Conservation (phyloP, 257 asterid genomes). For the Mitragyna speciosa region DNA sequence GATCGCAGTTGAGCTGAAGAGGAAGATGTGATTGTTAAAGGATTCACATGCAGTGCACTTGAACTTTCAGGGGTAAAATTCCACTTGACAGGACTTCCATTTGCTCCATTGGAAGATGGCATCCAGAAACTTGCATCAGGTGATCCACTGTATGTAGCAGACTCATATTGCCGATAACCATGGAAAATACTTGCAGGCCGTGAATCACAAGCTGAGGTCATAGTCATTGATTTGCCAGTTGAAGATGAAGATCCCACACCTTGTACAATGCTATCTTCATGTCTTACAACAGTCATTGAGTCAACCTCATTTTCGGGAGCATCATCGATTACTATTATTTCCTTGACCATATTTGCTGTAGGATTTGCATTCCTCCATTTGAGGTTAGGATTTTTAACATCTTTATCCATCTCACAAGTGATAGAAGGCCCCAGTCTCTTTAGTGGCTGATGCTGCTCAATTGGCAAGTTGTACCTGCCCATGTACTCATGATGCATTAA, state of each 20-base stretch:
- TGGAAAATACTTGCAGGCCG: constrained; percentile 31
- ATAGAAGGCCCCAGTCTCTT: constrained; percentile 21
- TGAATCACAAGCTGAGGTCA: constrained; percentile 30
- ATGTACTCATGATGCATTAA: constrained; percentile 27
- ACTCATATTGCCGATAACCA: constrained; percentile 29
- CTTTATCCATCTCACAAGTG: constrained; percentile 29
- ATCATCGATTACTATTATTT: constrained; percentile 50
- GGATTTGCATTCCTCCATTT: constrained; percentile 23
- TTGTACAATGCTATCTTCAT: constrained; percentile 18
- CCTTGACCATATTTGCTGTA: constrained; percentile 32
- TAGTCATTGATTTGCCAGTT: constrained; percentile 20
- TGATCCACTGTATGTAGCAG: constrained; percentile 37
- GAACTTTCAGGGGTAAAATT: constrained; percentile 30
- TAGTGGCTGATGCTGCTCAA: constrained; percentile 29
- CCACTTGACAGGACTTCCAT: constrained; percentile 40
- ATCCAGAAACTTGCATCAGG: constrained; percentile 32
- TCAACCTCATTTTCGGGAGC: constrained; percentile 35
- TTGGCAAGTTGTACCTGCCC: constrained; percentile 29
- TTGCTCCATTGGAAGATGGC: constrained; percentile 30
- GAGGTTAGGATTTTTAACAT: constrained; percentile 19
- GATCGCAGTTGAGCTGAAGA: constrained; percentile 29
- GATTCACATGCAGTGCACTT: constrained; percentile 14
- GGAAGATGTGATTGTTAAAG: constrained; percentile 26
- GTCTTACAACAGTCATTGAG: constrained; percentile 16
- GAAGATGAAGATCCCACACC: constrained; percentile 19